Base-by-base conservation (phyloP, 1,284 basidiomycete species). In the Irpex sp. region DNA sequence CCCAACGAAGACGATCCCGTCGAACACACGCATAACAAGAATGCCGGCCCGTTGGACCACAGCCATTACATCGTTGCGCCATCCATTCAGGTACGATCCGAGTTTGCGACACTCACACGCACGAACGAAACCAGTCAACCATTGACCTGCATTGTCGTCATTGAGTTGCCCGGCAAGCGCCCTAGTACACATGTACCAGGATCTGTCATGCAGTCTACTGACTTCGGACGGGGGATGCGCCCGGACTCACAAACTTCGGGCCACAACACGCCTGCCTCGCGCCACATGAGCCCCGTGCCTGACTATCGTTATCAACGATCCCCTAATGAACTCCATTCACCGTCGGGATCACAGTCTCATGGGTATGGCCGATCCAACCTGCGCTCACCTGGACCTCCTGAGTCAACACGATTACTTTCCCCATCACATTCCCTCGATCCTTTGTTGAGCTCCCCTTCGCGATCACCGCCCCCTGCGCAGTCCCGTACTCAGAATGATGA, bases 131-230 rank as follows among this genome's bases (percentile, higher is more conserved):
- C 85, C 57, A 89, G 81, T 63, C 91, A 93, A 72, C 89, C 91
- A 1, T 79, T 97, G 66, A 96, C 94, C 11, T 96, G 94, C 71
- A 92, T 97, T 70, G 87, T 98, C 64, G 83, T 94, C 65, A 87
- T 98, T 71, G 93, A 96, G 76, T 85, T 97, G 0, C 93, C 95
- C 3, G 84, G 85, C 64, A 85, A 93, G 74, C 81, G 92, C 63
- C 78, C 75, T 5, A 74, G 78, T 3, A 77, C 78, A 0, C 82
- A 82, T 67, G 82, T 87, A 47, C 89, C 86, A 48, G 85, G 86
- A 0, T 82, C 87, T 55, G 79, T 85, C 57, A 77, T 85, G 66
- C 76, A 81, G 58, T 73, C 82, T 57, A 72, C 80, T 11, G 85
- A 89, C 57, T 74, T 74, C 19, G 66, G 62, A 55, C 61, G 65